Base-by-base conservation (phyloP, 2,329 filamentous ascomycete species). In the Phialocephala subalpina region DNA sequence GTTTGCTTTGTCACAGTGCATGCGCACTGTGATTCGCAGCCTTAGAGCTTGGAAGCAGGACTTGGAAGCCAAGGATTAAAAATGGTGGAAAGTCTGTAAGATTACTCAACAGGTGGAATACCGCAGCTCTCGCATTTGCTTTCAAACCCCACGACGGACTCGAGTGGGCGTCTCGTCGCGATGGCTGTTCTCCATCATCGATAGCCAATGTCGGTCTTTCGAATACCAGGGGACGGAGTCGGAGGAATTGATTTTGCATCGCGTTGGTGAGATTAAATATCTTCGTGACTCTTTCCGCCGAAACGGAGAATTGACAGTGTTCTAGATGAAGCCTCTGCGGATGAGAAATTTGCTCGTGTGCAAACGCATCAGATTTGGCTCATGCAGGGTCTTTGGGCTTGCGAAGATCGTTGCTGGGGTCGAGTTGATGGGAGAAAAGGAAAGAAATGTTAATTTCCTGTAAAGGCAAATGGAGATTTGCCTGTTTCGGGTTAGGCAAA, bases 1-100 rank as follows among this genome's bases (percentile, higher is more conserved):
- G 25, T 33, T 7, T 53, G 49, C 49, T 53, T 53, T 53, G 49
- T 53, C 49, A 53, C 22, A 18, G 25, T 29, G 49, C 25, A 53
- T 53, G 25, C 22, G 25, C 3, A 25, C 11, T 33, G 22, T 53
- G 49, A 53, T 53, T 53, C 49, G 49, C 16, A 22, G 18, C 5
- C 8, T 6, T 20, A n/a, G 40, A 5, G 6, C 40, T 11, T 12
- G 40, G 18, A n/a, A 12, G 40, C 5, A 20, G 18, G 18, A 45
- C 18, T 45, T 12, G 5, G 8, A n/a, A 45, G 9, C 9, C 40
- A 9, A 16, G 18, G 40, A 16, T 7, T 7, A 14, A 38, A 38
- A 7, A 7, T 38, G 35, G 35, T 14, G 35, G 35, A 38, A 7
- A 14, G 18, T n/a, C 38, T 42, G 18, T 38, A 16, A 20, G 45